A percentile compares a stretch with the other conserved stretches of the same genome.
Evolutionary conservation across 2,329 filamentous ascomycete genomes (phyloP).

Genomic region (Fonsecaea monophora): DNA sequence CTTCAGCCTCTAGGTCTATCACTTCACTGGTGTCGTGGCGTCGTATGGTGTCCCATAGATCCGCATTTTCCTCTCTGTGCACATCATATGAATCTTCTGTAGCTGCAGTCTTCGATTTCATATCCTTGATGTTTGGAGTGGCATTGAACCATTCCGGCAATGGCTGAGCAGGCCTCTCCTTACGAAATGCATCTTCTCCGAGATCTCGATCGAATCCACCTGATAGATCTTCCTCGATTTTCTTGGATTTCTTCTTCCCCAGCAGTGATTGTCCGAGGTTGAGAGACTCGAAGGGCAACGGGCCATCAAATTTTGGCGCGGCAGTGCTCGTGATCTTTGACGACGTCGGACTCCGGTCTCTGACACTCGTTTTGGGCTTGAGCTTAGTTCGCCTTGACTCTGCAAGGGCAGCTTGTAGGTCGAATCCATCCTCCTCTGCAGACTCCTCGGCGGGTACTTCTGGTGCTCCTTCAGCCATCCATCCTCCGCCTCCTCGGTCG

Average conservation of each 20-base stretch:
- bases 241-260: conserved; percentile 61
- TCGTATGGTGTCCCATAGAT: conserved; percentile 36
- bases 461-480: conserved; percentile 41
- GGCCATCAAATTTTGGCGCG: conserved; percentile 67
- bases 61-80: conserved; percentile 15
- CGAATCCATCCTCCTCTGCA: conserved; percentile 76
- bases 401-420: conserved; percentile 76
- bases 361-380: conserved; percentile 46
- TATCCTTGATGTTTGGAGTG: conserved; percentile 43
- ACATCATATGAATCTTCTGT: conserved; percentile 34
- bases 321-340: conserved; percentile 9
- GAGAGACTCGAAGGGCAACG: conserved; percentile 84
- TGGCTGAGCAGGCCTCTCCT: conserved; percentile 44
- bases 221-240: conserved; percentile 60
- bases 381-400: conserved; percentile 71
- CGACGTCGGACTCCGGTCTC: conserved; percentile 57
- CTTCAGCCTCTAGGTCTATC: conserved; percentile 49
- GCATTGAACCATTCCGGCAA: conserved; percentile 57
- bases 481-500: conserved; percentile 58
- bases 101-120: conserved; percentile 37
- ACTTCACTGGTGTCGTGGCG: conserved; percentile 46
- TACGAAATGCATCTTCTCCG: conserved; percentile 39
- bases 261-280: conserved; percentile 70
- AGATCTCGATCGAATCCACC: conserved; percentile 70
- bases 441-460: conserved; percentile 53